Base-by-base conservation (phyloP, 1,139 yeast genomes). In the Yamadazyma pseudoaaseri region DNA sequence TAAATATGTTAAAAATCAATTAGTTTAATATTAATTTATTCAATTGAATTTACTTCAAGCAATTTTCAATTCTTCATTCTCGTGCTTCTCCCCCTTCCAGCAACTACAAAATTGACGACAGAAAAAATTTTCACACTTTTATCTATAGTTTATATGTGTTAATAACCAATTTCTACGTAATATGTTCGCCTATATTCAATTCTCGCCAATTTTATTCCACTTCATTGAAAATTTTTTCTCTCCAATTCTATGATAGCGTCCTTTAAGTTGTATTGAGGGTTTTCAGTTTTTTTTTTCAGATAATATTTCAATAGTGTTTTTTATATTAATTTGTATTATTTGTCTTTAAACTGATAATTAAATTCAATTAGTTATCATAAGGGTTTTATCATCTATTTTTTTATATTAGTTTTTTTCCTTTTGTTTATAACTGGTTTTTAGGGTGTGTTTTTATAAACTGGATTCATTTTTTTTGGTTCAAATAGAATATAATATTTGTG, bases 381-480 rank as follows among this genome's bases (percentile, higher is more conserved):
- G 13, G 25, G n/a, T 22, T 11, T 11, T 22, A 22, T 7, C 25
- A 11, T 8, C 25, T 7, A 22, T 22, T 22, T 22, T 22, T 22
- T 22, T 22, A 22, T 22, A 22, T 22, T 10, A 22, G 6, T n/a
- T 22, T 7, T 22, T 22, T 22, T 11, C 25, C 13, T 22, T 7
- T 22, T 22, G 25, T 22, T 22, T 22, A 22, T 22, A 22, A 22
- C 12, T 22, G 25, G 25, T 22, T 22, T n/a, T 22, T 7, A 10
- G 13, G 25, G 25, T 18, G 25, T 22, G 25, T 22, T 6, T 18
- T 22, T 22, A 22, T 22, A 22, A 22, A 22, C 25, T 22, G 25
- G 25, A 6, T 22, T 22, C 12, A 22, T n/a, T 22, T 22, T 18
- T n/a, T 22, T 22, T n/a, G 12, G 25, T 22, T 22, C 25, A 22